phyloP scores from a whole-genome alignment of 352 stramenopile genomes.

The Phytophthora foliorum region DNA sequence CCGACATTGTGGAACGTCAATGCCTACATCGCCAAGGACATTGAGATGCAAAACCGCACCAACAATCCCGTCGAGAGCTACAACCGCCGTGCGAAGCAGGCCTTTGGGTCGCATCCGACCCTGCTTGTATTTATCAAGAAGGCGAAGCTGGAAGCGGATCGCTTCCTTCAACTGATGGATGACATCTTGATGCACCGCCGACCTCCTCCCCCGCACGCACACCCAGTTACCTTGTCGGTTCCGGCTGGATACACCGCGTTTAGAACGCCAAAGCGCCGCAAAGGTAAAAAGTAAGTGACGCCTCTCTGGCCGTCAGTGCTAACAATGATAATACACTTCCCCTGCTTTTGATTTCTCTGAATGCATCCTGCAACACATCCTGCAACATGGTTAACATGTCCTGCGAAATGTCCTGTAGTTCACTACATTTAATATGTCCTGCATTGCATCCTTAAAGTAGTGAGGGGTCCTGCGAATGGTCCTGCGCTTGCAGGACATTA shows the following conservation, averaged over 20 bases:
- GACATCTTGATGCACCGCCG: slow-evolving; percentile 8
- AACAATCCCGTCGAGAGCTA: slow-evolving; percentile 22
- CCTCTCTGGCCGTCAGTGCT: background rate
- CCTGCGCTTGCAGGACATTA: slow-evolving; percentile 15
- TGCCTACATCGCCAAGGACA: background rate
- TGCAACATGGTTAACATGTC: background rate
- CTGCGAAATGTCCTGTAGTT: background rate
- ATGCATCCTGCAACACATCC: background rate
- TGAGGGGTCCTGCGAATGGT: background rate
- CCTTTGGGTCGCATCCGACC: background rate
- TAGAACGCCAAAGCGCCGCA: background rate
- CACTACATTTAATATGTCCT: slow-evolving; percentile 5
- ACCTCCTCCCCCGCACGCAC: background rate
- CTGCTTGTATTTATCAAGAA: slow-evolving; percentile 6
- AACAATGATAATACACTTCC: background rate
- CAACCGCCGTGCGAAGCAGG: slow-evolving; percentile 5
- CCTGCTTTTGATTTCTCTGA: background rate
- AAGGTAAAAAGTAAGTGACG: slow-evolving; percentile 2
- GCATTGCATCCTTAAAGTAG: background rate
- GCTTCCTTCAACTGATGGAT: slow-evolving; percentile 2
- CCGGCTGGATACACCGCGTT: background rate
- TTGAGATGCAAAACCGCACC: slow-evolving; percentile 11
- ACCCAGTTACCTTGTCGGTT: background rate
- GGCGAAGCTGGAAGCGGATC: background rate
- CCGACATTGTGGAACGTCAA: slow-evolving; percentile 5